Conservation (phyloP, 176 grass and related monocot species). For the Juncus effusus region DNA sequence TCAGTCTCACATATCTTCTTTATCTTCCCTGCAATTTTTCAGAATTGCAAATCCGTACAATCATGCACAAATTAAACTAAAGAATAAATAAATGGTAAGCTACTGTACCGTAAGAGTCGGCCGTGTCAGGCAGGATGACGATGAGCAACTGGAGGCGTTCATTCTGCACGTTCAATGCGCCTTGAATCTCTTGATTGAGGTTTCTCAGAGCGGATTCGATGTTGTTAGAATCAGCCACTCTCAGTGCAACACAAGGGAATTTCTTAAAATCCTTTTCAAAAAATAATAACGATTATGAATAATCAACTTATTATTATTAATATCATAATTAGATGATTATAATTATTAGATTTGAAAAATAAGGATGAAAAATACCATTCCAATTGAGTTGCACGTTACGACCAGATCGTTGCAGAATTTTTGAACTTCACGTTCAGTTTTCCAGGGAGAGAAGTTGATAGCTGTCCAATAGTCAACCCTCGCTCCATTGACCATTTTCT, state of each 20-base stretch:
- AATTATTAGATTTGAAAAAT: neutral
- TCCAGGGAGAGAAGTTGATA: slow-evolving; percentile 46
- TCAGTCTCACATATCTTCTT: slow-evolving; percentile 73
- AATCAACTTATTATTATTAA: too few relatives aligned
- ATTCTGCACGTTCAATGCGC: neutral
- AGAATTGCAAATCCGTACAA: neutral
- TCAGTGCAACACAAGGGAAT: slow-evolving; percentile 34
- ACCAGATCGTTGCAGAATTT: slow-evolving; percentile 53
- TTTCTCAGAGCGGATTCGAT: slow-evolving; percentile 52
- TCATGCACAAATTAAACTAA: neutral
- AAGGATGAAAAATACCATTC: slow-evolving; percentile 46
- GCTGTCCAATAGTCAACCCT: slow-evolving; percentile 59
- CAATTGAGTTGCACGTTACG: slow-evolving; percentile 58
- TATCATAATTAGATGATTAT: neutral
- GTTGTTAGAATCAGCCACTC: slow-evolving; percentile 23
- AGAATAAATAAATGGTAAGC: neutral
- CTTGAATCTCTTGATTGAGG: slow-evolving; percentile 16
- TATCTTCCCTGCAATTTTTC: slow-evolving; percentile 47
- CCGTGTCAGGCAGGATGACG: slow-evolving; percentile 56
- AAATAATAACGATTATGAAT: neutral
- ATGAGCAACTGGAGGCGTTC: slow-evolving; percentile 49
- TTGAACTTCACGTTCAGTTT: slow-evolving; percentile 35
- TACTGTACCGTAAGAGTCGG: slow-evolving; percentile 54
- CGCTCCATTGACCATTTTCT: slow-evolving; percentile 85
- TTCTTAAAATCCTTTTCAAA: slow-evolving; percentile 42